Base-by-base conservation (phyloP, 169 alveolate genomes). In the Plasmodium adleri region DNA sequence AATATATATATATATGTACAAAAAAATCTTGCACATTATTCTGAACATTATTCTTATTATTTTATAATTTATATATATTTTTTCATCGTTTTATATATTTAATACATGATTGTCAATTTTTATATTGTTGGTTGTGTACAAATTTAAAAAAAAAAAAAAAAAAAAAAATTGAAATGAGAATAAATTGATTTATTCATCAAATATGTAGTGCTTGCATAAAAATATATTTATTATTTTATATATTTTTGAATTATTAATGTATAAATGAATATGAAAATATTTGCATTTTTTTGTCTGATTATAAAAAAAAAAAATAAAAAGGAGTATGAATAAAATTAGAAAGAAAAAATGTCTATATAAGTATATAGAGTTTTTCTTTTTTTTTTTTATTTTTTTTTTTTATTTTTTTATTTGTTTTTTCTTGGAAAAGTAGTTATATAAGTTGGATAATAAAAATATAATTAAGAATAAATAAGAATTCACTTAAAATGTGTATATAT, bases 111-210 rank as follows among this genome's bases (percentile, higher is more conserved):
- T 80, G 74, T 67, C 74, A 67, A 67, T 62, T 54, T 66, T 73
- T 66, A 68, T 60, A 67, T 67, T 80, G 83, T 80, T 73, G 90
- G 74, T 80, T 80, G 80, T 68, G 68, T 59, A 49, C 17, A 67
- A 72, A 62, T 24, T 80, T 59, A 52, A 32, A 62, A 32, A 39
- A 59, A 28, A 80, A 60, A 54, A 62, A 54, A 68, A n/a, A 39
- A 58, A 45, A 47, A 71, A 71, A 22, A 80, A 20, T 24, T 26
- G 52, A 28, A 72, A 72, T 54, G 45, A 8, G 59, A 26, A 59
- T 20, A n/a, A 15, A 45, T 49, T 26, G 88, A 59, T 49, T 76
- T 67, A 80, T 80, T 80, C 83, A 13, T 54, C 64, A 80, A 80
- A 12, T 60, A 66, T 67, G 73, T 67, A 60, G 43, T 56, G 68